phyloP scores from a whole-genome alignment of 2,329 filamentous ascomycete species.

The Neopestalotiopsis clavispora region DNA sequence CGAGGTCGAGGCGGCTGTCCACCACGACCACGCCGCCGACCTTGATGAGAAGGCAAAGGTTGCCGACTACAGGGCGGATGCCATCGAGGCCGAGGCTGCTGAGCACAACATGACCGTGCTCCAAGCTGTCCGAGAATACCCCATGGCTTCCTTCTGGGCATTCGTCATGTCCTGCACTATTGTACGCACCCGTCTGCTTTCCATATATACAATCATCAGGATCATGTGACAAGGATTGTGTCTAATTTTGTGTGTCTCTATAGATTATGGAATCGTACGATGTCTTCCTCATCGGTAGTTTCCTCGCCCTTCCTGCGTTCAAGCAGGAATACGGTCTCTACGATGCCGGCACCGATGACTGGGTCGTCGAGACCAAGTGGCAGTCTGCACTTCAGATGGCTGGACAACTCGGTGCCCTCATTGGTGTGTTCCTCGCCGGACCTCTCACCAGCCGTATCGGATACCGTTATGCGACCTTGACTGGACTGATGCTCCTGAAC shows the following conservation, averaged over 20 bases:
- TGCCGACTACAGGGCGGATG: conserved; percentile 53
- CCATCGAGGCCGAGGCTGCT: conserved; percentile 59
- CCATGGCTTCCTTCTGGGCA: conserved; percentile 43
- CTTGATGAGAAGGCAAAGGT: conserved; percentile 42
- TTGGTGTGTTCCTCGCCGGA: conserved; percentile 64
- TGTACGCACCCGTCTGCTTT: conserved; percentile 36
- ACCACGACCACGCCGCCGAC: conserved; percentile 11
- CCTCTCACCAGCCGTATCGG: conserved; percentile 60
- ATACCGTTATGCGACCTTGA: conserved; percentile 36
- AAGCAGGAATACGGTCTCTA: conserved; percentile 49
- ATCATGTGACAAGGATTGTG: neutral
- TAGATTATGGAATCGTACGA: conserved; percentile 70
- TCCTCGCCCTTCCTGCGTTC: conserved; percentile 58
- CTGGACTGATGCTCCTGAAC: conserved; percentile 32
- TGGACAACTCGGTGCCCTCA: conserved; percentile 62
- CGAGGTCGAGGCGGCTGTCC: conserved; percentile 1
- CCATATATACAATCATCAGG: conserved; percentile 20
- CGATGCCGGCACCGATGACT: conserved; percentile 26
- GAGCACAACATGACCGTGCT: conserved; percentile 41
- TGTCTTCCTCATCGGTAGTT: conserved; percentile 65
- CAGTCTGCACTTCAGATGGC: conserved; percentile 60
- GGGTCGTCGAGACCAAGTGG: conserved; percentile 57
- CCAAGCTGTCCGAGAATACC: conserved; percentile 38
- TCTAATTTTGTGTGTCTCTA: conserved; percentile 34
- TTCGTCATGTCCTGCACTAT: conserved; percentile 45